Percentiles rank a stretch among this genome's conserved stretches.
Conservation (phyloP, 371 early-diverging fungal species). For the Circinella umbellata region DNA sequence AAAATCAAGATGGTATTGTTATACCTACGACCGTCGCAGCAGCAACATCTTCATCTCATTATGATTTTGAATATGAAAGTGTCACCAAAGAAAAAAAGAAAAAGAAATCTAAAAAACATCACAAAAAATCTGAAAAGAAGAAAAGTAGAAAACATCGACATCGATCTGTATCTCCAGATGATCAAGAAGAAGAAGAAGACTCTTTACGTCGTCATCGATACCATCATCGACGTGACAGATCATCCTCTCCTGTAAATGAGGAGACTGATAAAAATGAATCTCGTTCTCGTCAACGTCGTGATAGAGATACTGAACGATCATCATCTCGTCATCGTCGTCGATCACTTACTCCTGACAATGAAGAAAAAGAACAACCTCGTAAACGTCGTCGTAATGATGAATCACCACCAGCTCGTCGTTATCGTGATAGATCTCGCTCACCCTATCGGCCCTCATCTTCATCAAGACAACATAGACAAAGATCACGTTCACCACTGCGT, state of each 20-base stretch:
- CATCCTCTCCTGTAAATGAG: no score
- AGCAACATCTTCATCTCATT: not conserved
- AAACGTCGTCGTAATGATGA: not conserved
- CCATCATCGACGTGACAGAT: not conserved
- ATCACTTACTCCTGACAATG: no score
- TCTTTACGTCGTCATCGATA: not conserved
- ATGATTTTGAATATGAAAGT: conserved; percentile 27
- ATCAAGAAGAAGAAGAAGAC: not conserved
- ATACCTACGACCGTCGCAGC: not conserved
- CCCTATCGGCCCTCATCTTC: not conserved
- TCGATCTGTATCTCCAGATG: conserved; percentile 8
- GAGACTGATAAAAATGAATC: not conserved
- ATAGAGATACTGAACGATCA: not conserved
- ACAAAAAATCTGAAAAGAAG: conserved; percentile 41
- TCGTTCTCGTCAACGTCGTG: not conserved
- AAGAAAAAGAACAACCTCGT: not conserved
- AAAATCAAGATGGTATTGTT: not conserved
- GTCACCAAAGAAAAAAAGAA: conserved; percentile 40
- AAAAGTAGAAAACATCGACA: conserved; percentile 28
- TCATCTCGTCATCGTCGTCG: not conserved
- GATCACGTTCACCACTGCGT: not conserved
- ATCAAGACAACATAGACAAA: not conserved
- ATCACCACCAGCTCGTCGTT: conserved; percentile 1
- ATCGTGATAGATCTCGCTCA: conserved; percentile 3
- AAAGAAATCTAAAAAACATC: conserved; percentile 42